phyloP scores from a whole-genome alignment of 192 early-diverging fungal genomes.

The Linderina pennispora region DNA sequence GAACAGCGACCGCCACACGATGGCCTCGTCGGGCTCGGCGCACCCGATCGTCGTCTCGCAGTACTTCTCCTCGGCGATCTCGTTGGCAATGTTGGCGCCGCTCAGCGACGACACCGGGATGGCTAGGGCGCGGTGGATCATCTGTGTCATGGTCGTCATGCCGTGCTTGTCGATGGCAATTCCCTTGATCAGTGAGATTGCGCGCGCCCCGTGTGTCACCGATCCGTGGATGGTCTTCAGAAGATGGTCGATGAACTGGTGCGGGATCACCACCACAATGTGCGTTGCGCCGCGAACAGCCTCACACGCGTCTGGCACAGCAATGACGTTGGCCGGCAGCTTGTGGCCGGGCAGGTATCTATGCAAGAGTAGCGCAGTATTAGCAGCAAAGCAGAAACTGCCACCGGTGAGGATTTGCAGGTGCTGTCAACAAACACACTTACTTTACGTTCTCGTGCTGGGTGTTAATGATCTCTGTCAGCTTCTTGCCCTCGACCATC shows the following conservation, averaged over 20 bases:
- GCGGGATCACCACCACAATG: constrained; percentile 91
- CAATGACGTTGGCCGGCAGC: constrained; percentile 81
- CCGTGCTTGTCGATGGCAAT: constrained; percentile 73
- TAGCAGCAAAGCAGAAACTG: background rate
- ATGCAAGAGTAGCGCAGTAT: too few relatives aligned
- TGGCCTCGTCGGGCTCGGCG: constrained; percentile 59
- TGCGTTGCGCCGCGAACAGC: constrained; percentile 80
- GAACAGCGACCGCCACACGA: constrained; percentile 75
- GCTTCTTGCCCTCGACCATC: constrained; percentile 68
- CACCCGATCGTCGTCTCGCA: constrained; percentile 95
- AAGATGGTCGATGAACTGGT: constrained; percentile 90
- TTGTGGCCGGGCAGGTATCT: constrained; percentile 75
- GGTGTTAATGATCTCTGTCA: constrained; percentile 93
- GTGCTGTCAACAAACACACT: constrained; percentile 42
- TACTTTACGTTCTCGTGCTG: constrained; percentile 86
- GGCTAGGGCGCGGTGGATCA: constrained; percentile 71
- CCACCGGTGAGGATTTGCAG: background rate
- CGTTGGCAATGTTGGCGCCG: constrained; percentile 97
- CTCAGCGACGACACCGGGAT: constrained; percentile 79
- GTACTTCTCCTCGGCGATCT: constrained; percentile 91
- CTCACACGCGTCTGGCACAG: constrained; percentile 74
- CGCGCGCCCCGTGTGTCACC: constrained; percentile 62
- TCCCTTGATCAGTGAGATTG: constrained; percentile 94
- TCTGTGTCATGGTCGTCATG: constrained; percentile 71
- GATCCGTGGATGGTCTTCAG: constrained; percentile 52